Evolutionary conservation across 331 rosid genomes (phyloP).

Genomic region (Dryas integrifolia): DNA sequence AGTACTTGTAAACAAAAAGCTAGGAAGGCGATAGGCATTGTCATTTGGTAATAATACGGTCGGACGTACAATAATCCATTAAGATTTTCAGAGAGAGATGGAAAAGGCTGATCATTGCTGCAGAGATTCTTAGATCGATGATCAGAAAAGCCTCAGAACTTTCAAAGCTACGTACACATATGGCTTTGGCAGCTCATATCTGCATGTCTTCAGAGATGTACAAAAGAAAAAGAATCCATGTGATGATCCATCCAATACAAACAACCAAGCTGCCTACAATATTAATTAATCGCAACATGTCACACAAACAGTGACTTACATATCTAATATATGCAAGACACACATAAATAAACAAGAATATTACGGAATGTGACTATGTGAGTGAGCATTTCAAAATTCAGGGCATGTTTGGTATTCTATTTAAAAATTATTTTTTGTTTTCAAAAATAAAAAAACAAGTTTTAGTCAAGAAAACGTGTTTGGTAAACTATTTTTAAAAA

Average conservation of each 20-base stretch:
- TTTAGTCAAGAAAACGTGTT: too few relatives aligned
- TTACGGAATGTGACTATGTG: too few relatives aligned
- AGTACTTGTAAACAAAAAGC: slow-evolving; percentile 3
- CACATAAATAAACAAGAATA: too few relatives aligned
- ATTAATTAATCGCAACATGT: too few relatives aligned
- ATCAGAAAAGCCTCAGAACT: not conserved
- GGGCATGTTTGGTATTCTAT: too few relatives aligned
- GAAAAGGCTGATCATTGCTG: not conserved
- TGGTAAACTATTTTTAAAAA: too few relatives aligned
- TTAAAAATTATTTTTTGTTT: too few relatives aligned
- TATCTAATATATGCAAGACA: too few relatives aligned
- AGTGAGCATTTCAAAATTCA: too few relatives aligned
- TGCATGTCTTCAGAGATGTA: not conserved
- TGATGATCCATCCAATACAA: slow-evolving; percentile 1
- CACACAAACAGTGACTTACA: too few relatives aligned
- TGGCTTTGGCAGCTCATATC: not conserved
- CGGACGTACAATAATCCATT: slow-evolving; percentile 13
- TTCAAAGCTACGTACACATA: not conserved
- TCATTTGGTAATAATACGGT: slow-evolving; percentile 54
- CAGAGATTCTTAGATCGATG: too few relatives aligned
- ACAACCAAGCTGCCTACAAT: not conserved
- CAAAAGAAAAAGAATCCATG: not conserved
- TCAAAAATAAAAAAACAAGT: too few relatives aligned
- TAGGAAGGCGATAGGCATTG: slow-evolving; percentile 30
- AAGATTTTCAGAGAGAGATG: not conserved